Evolutionary conservation across 2,329 filamentous ascomycete species (phyloP), one percentile per base, ranked within the genome.

Genomic region (Neopestalotiopsis clavispora): DNA sequence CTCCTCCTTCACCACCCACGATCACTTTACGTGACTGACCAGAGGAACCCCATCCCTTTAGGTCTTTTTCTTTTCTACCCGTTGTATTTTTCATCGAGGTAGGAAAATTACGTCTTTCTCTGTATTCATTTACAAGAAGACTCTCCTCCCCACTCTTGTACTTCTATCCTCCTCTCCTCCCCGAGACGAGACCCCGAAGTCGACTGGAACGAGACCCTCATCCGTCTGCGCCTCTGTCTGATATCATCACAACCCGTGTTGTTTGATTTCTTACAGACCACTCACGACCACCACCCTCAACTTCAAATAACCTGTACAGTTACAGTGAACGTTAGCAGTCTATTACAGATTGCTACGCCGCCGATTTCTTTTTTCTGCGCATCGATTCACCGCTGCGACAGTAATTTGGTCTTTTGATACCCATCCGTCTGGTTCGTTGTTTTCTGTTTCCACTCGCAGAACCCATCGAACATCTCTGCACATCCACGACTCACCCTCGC

Each of bases 31-130:
- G 66, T 62, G 59, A 67, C 66, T 67, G 66, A 67, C 66, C 66
- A 63, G 66, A 67, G 49, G 56, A 60, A 20, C 52, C 23, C 30
- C 64, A 30, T 42, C 52, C 59, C 52, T 62, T 38, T 49, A 52
- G 57, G 59, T 63, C 66, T 42, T 67, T 67, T 67, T 61, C 56
- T 52, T 45, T 56, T 67, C 66, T 63, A 62, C 66, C 32, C 57
- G 57, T 67, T 67, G 66, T 59, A 67, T 67, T 62, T 52, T 66
- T 67, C 57, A 67, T 67, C 66, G 66, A 66, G 64, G 59, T 56
- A 63, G 57, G 28, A 57, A 34, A 28, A 28, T 40, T 23, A 30
- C 30, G 28, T 40, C 30, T 63, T 28, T 60, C 66, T 67, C 66
- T 67, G 66, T 60, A 32, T 52, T 32, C 59, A n/a, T 6, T 28